phyloP scores from a whole-genome alignment of 257 asterid species.

The Solanum etuberosum region DNA sequence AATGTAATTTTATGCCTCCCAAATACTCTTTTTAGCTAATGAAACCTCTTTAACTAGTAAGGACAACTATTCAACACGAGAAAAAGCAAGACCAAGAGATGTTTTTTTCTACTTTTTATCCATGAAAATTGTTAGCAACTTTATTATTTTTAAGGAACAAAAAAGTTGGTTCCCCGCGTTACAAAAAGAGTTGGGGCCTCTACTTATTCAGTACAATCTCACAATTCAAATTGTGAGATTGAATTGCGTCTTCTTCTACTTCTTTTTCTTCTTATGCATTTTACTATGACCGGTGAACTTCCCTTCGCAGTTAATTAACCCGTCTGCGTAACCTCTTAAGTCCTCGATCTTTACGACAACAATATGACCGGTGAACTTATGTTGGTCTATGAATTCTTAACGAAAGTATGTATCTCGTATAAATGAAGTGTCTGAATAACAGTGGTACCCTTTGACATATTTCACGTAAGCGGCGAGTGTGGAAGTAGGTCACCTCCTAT shows the following conservation, averaged over 20 bases:
- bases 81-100: not conserved
- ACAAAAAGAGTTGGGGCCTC: not conserved
- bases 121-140: not conserved
- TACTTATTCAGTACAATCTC: not conserved
- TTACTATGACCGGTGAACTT: not conserved
- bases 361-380: no score
- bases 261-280: constrained; percentile 26
- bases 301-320: no score
- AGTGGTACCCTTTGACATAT: no score
- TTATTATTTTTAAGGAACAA: not conserved
- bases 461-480: no score
- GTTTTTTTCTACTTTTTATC: not conserved
- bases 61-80: not conserved
- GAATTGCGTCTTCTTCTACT: constrained; percentile 42
- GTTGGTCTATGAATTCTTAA: no score
- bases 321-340: no score
- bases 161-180: not conserved
- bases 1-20: not conserved
- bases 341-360: no score
- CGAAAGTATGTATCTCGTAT: no score
- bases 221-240: not conserved
- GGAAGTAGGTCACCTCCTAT: no score
- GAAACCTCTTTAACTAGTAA: not conserved
- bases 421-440: no score
- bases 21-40: not conserved